phyloP scores from a whole-genome alignment of 2,329 filamentous ascomycete genomes.

The Aspergillus ochraceus region DNA sequence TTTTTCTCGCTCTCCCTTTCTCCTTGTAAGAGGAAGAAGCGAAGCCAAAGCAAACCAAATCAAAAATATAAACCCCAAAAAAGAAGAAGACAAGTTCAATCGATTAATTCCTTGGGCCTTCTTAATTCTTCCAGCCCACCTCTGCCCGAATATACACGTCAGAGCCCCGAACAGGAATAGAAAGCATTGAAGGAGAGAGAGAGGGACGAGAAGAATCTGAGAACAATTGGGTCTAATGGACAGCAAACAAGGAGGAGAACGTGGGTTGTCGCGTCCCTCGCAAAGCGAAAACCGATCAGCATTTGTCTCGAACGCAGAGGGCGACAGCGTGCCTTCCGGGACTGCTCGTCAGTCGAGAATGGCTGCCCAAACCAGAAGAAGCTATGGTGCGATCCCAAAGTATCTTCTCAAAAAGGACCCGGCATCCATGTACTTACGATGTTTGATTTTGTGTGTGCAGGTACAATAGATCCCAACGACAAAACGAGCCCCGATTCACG shows the following conservation, averaged over 20 bases:
- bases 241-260: slow-evolving; percentile 3
- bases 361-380: slow-evolving; percentile 22
- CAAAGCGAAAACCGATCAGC: slow-evolving; percentile 11
- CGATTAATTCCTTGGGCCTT: not conserved
- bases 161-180: not conserved
- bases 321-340: slow-evolving; percentile 15
- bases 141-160: not conserved
- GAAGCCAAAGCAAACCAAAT: too few relatives aligned
- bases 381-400: slow-evolving; percentile 27
- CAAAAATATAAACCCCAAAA: not conserved
- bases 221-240: slow-evolving; percentile 1
- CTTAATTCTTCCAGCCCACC: not conserved
- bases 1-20: slow-evolving; percentile 5
- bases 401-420: not conserved
- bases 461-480: slow-evolving; percentile 31
- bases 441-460: slow-evolving; percentile 16
- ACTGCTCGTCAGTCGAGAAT: slow-evolving; percentile 17
- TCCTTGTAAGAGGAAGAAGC: not conserved
- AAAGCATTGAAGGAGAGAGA: not conserved
- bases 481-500: slow-evolving; percentile 21
- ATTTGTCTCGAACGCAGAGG: slow-evolving; percentile 11
- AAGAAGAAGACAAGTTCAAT: not conserved
- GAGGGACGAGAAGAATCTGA: not conserved
- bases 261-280: slow-evolving; percentile 8
- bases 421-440: not conserved